These are phyloP conservation scores for Podospora comata DNA, from an alignment of 495 filamentous ascomycete genomes.

Conservation along the genomic window DNA sequence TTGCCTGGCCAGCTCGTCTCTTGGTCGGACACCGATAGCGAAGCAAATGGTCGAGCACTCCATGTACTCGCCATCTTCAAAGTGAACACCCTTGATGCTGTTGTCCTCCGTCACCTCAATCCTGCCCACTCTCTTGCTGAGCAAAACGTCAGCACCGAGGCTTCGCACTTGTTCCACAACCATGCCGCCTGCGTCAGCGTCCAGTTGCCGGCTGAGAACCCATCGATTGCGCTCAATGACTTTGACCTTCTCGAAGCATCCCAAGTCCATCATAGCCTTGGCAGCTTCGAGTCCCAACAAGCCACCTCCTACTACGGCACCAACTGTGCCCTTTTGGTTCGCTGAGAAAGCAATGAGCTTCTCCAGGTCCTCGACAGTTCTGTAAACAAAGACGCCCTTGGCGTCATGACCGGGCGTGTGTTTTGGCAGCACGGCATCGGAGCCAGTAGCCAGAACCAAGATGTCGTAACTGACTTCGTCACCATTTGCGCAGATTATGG, in stretches of 20 bases:
- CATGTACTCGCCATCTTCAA: constrained; percentile 83
- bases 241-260: constrained; percentile 72
- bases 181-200: constrained; percentile 77
- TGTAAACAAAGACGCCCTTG: constrained; percentile 90
- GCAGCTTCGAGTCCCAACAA: constrained; percentile 89
- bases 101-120: constrained; percentile 68
- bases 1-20: constrained; percentile 73
- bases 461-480: constrained; percentile 77
- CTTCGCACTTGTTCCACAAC: constrained; percentile 79
- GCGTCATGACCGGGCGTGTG: constrained; percentile 83
- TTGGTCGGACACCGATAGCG: constrained; percentile 82
- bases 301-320: constrained; percentile 86
- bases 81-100: constrained; percentile 69
- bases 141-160: constrained; percentile 80
- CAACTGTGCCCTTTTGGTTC: constrained; percentile 62
- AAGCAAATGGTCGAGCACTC: constrained; percentile 86
- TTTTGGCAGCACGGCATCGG: constrained; percentile 77
- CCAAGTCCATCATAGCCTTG: constrained; percentile 89
- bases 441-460: constrained; percentile 87
- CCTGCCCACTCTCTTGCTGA: constrained; percentile 70
- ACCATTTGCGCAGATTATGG: constrained; percentile 68
- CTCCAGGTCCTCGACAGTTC: constrained; percentile 82
- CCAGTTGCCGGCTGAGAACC: constrained; percentile 84
- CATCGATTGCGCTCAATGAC: constrained; percentile 87
- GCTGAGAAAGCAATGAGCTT: constrained; percentile 72